A percentile compares a stretch with the other conserved stretches of the same genome.
These are phyloP conservation scores for Boletus speciosus DNA, from an alignment of 768 basidiomycete genomes.

Conservation along the genomic window DNA sequence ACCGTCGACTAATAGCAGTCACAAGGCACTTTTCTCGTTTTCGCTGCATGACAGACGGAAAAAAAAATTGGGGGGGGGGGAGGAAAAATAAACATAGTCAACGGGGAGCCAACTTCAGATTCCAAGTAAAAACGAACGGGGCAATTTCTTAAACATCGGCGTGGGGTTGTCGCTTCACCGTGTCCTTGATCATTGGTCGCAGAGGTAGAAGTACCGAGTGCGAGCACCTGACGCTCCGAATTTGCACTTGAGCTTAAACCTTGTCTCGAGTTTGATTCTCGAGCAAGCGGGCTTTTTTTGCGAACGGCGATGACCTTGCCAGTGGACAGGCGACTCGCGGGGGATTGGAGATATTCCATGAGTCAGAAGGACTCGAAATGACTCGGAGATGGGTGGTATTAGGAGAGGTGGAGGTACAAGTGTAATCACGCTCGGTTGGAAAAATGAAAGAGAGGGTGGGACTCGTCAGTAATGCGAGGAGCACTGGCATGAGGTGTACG, in stretches of 20 bases:
- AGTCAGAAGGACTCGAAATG: background rate
- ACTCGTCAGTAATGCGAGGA: background rate
- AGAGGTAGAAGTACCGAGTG: slow-evolving; percentile 12
- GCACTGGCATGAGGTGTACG: slow-evolving; percentile 13
- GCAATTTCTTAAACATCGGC: slow-evolving; percentile 9
- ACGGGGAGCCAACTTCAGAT: background rate
- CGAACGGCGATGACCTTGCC: slow-evolving; percentile 22
- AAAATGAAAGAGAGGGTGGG: background rate
- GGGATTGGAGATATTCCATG: slow-evolving; percentile 24
- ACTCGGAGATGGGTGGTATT: background rate
- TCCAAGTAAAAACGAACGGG: slow-evolving; percentile 9
- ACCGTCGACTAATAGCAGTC: background rate
- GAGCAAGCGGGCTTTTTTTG: slow-evolving; percentile 8
- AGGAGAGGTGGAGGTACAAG: background rate
- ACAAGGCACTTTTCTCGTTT: slow-evolving; percentile 17
- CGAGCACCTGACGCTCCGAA: slow-evolving; percentile 4
- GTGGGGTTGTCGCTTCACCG: background rate
- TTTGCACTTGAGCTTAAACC: slow-evolving; percentile 6
- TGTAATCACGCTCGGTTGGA: background rate
- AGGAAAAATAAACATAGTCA: background rate
- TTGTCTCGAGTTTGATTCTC: slow-evolving; percentile 13
- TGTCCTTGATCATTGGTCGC: background rate
- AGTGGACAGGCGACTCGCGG: slow-evolving; percentile 12
- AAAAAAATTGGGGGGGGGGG: background rate
- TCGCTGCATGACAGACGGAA: slow-evolving; percentile 3